Evolutionary conservation across 2,329 filamentous ascomycete species (phyloP).

Genomic region (Madurella fahalii): DNA sequence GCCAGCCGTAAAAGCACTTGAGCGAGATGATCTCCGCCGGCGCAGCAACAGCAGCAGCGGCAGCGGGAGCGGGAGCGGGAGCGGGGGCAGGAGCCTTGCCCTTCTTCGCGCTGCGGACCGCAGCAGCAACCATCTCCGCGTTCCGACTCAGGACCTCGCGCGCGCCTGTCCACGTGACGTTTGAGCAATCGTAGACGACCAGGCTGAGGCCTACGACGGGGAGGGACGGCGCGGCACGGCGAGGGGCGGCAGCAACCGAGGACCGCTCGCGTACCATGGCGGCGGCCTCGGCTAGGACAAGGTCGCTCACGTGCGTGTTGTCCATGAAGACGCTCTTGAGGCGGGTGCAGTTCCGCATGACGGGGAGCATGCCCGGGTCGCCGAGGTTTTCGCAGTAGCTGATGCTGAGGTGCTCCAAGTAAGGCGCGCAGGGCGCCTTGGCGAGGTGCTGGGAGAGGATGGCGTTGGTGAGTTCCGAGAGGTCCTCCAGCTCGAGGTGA

Average conservation of each 20-base stretch:
- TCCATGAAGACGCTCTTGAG: slow-evolving; percentile 79
- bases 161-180: slow-evolving; percentile 89
- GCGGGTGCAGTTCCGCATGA: slow-evolving; percentile 69
- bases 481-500: slow-evolving; percentile 85
- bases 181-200: slow-evolving; percentile 85
- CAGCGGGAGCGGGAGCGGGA: not conserved
- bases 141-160: slow-evolving; percentile 84
- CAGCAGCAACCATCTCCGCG: slow-evolving; percentile 47
- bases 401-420: slow-evolving; percentile 75
- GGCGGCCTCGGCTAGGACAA: slow-evolving; percentile 80
- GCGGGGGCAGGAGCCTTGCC: not conserved
- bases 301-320: slow-evolving; percentile 86
- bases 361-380: slow-evolving; percentile 76
- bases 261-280: slow-evolving; percentile 68
- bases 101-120: slow-evolving; percentile 8
- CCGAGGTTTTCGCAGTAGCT: slow-evolving; percentile 86
- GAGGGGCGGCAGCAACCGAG: slow-evolving; percentile 24
- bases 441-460: slow-evolving; percentile 69
- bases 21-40: slow-evolving; percentile 77
- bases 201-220: slow-evolving; percentile 64
- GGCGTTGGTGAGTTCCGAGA: slow-evolving; percentile 70
- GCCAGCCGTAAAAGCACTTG: slow-evolving; percentile 94
- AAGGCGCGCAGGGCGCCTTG: slow-evolving; percentile 66
- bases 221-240: slow-evolving; percentile 34
- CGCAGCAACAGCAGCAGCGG: slow-evolving; percentile 15